Evolutionary conservation across 345 rosid species (phyloP).

Genomic region (Bruguiera gymnorhiza): DNA sequence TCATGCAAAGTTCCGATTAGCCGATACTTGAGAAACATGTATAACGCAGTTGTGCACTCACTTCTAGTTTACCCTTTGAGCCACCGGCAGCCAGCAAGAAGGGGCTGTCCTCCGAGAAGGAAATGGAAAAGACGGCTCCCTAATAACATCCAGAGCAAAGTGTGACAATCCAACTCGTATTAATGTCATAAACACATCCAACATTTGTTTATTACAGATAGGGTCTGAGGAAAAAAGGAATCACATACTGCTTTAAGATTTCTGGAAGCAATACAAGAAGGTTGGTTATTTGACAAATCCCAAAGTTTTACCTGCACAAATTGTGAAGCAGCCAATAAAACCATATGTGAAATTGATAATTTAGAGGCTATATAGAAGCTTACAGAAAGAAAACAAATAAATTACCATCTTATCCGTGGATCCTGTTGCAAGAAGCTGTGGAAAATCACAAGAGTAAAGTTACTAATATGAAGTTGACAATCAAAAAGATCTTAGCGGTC

Average conservation of each 20-base stretch:
- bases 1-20: neutral
- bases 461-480: neutral
- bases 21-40: no score
- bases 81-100: constrained; percentile 89
- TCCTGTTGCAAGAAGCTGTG: constrained; percentile 50
- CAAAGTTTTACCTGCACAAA: constrained; percentile 65
- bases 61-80: constrained; percentile 79
- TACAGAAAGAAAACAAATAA: neutral
- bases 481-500: neutral
- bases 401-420: constrained; percentile 41
- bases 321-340: constrained; percentile 4
- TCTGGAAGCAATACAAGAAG: constrained; percentile 61
- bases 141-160: constrained; percentile 21
- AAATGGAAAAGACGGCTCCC: constrained; percentile 81
- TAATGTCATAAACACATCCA: neutral
- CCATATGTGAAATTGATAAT: neutral
- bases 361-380: neutral
- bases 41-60: constrained; percentile 29
- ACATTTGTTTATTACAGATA: neutral
- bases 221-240: neutral
- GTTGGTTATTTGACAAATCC: constrained; percentile 80
- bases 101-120: constrained; percentile 75
- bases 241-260: constrained; percentile 67
- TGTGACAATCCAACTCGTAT: neutral
- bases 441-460: neutral